phyloP scores from a whole-genome alignment of 805 yeast species.

The Suhomyces sp. region DNA sequence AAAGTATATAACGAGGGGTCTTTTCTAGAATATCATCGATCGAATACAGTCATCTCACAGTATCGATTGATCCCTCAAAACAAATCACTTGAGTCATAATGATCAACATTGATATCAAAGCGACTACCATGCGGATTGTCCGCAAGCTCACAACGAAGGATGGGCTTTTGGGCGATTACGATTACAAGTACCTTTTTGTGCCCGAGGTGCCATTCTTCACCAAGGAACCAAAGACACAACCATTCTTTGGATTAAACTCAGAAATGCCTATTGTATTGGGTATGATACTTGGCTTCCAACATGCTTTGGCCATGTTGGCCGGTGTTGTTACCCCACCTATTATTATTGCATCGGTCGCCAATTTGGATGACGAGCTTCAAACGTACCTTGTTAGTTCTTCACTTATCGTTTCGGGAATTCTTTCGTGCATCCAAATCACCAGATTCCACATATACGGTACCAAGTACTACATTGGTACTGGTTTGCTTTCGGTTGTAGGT shows the following conservation, averaged over 20 bases:
- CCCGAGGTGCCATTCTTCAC: conserved; percentile 72
- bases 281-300: conserved; percentile 79
- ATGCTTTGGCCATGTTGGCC: conserved; percentile 85
- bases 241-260: conserved; percentile 77
- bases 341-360: conserved; percentile 61
- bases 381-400: conserved; percentile 39
- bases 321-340: conserved; percentile 86
- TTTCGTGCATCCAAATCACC: conserved; percentile 74
- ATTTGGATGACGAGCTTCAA: conserved; percentile 44
- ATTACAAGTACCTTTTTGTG: conserved; percentile 73
- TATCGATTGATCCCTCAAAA: background rate
- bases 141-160: conserved; percentile 66
- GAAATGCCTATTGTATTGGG: conserved; percentile 83
- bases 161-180: conserved; percentile 85
- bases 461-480: conserved; percentile 80
- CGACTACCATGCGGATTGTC: conserved; percentile 17
- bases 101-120: conserved; percentile 10
- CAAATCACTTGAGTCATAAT: background rate
- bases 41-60: background rate
- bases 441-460: conserved; percentile 75
- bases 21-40: background rate
- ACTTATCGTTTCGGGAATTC: conserved; percentile 43
- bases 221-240: conserved; percentile 52
- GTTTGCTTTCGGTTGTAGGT: conserved; percentile 85
- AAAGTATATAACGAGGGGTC: background rate